Percentiles rank a stretch among this genome's conserved stretches.
Evolutionary conservation across 176 grass and related monocot genomes (phyloP).

Genomic region (Areca catechu): DNA sequence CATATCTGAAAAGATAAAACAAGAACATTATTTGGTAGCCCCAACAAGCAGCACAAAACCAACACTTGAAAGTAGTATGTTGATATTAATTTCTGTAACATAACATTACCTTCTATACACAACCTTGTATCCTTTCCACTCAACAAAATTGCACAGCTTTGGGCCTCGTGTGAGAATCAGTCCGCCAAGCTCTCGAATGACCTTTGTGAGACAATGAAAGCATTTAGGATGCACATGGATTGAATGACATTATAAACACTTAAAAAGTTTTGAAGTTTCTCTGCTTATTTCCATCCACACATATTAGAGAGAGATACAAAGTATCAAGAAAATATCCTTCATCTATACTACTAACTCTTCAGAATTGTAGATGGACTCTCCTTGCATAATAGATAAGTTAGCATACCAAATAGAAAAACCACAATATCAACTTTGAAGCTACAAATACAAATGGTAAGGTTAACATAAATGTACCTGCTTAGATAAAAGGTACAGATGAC

Average conservation of each 20-base stretch:
- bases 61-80: too few species aligned
- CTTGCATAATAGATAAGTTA: too few species aligned
- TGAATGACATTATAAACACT: neutral
- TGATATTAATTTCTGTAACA: neutral
- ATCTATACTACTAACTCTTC: too few species aligned
- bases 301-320: too few species aligned
- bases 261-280: neutral
- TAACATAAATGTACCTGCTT: too few species aligned
- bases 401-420: too few species aligned
- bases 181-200: slow-evolving; percentile 84
- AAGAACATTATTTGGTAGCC: too few species aligned
- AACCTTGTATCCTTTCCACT: slow-evolving; percentile 96
- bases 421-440: too few species aligned
- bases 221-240: neutral
- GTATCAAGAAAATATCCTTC: too few species aligned
- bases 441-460: too few species aligned
- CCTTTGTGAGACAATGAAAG: slow-evolving; percentile 36
- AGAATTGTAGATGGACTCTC: too few species aligned
- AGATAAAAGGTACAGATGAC: too few species aligned
- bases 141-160: slow-evolving; percentile 96
- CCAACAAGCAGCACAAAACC: neutral
- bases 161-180: slow-evolving; percentile 76
- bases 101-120: slow-evolving; percentile 74
- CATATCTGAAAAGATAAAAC: slow-evolving; percentile 45
- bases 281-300: neutral